These are phyloP conservation scores for Fragilaria radians DNA, from an alignment of 108 stramenopile species.

Conservation along the genomic window DNA sequence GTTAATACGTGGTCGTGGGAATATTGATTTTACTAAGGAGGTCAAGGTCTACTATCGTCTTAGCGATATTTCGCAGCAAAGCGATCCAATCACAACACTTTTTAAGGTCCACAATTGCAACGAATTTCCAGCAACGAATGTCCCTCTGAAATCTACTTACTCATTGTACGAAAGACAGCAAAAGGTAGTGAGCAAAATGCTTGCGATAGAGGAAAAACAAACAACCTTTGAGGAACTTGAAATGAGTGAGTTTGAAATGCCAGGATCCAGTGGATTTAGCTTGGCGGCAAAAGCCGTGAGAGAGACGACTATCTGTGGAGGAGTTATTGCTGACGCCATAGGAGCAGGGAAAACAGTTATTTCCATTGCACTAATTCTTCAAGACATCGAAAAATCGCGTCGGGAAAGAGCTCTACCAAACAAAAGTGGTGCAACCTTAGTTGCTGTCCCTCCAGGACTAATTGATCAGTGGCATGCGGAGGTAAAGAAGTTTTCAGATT, in stretches of 20 bases:
- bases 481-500: slow-evolving; percentile 45
- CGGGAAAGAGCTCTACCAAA: slow-evolving; percentile 12
- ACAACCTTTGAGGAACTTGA: slow-evolving; percentile 52
- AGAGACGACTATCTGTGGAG: slow-evolving; percentile 39
- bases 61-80: slow-evolving; percentile 27
- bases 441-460: slow-evolving; percentile 69
- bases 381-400: slow-evolving; percentile 37
- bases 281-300: slow-evolving; percentile 48
- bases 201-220: slow-evolving; percentile 41
- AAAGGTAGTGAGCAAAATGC: slow-evolving; percentile 62
- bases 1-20: slow-evolving; percentile 41
- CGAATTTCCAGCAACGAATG: slow-evolving; percentile 18
- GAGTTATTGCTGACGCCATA: slow-evolving; percentile 78
- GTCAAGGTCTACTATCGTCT: slow-evolving; percentile 38
- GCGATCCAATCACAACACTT: slow-evolving; percentile 39
- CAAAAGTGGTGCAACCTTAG: slow-evolving; percentile 50
- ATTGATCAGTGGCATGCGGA: slow-evolving; percentile 69
- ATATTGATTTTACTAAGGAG: slow-evolving; percentile 1
- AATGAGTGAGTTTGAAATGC: slow-evolving; percentile 49
- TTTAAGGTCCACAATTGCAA: slow-evolving; percentile 53
- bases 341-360: slow-evolving; percentile 78
- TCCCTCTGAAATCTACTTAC: slow-evolving; percentile 25
- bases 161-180: slow-evolving; percentile 55
- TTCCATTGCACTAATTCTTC: slow-evolving; percentile 63
- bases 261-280: slow-evolving; percentile 55